phyloP scores from a whole-genome alignment of 2,329 filamentous ascomycete genomes.

The Fusarium cicatricum region DNA sequence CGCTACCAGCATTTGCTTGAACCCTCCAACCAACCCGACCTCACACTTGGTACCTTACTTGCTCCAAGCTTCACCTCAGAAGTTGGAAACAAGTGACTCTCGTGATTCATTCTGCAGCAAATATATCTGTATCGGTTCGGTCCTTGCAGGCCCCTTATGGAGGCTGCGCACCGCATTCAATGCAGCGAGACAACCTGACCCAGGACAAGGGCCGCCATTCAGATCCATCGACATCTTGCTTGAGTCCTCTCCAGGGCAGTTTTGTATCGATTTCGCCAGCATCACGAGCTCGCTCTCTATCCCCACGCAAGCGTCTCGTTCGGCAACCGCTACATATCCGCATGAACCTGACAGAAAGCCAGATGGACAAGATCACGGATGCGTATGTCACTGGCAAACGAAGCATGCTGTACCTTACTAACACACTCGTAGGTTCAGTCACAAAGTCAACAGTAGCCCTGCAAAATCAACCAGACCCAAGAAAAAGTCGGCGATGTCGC shows the following conservation, averaged over 20 bases:
- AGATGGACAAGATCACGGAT: constrained; percentile 58
- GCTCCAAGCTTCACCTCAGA: not conserved
- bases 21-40: not conserved
- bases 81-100: not conserved
- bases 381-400: constrained; percentile 48
- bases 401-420: constrained; percentile 1
- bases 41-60: not conserved
- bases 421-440: constrained; percentile 44
- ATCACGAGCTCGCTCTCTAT: constrained; percentile 46
- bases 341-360: constrained; percentile 58
- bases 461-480: constrained; percentile 27
- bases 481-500: constrained; percentile 24
- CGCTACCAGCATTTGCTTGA: not conserved
- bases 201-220: constrained; percentile 35
- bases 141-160: constrained; percentile 2
- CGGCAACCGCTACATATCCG: constrained; percentile 55
- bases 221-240: constrained; percentile 35
- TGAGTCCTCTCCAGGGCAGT: constrained; percentile 47
- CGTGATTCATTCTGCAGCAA: not conserved
- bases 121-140: not conserved
- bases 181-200: constrained; percentile 26
- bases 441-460: constrained; percentile 43
- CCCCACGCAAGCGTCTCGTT: constrained; percentile 45
- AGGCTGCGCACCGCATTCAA: constrained; percentile 18
- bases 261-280: constrained; percentile 48